Evolutionary conservation across 345 rosid genomes (phyloP), one percentile per base, ranked within the genome.

Genomic region (Gossypium turneri): DNA sequence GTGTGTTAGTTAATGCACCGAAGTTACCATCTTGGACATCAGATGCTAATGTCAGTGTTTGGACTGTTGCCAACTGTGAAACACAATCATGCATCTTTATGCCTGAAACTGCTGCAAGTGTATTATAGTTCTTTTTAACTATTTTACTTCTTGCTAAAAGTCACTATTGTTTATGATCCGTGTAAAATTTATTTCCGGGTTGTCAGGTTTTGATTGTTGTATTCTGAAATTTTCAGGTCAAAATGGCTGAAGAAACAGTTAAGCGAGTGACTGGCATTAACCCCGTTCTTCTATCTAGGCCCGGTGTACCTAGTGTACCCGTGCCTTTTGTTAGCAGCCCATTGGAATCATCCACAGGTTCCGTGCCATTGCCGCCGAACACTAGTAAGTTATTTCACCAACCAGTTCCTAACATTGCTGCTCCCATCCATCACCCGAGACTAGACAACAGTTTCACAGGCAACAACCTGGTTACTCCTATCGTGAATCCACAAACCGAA

Each of bases 241-340:
- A 92, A 88, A 92, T 94, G 98, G 98, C 95, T 10, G 98, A 94
- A 84, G 98, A 94, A 84, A 92, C 94, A 4, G 95, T 94, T 7
- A 94, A 94, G 81, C 84, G 86, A 66, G 90, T 88, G 74, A 91
- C 97, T 7, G 98, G 98, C 77, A 79, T 89, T 81, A 90, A 89
- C 78, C 98, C 98, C 2, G 62, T 10, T 22, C 81, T 86, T 74
- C 84, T 88, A 7, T 84, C 89, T 56, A 82, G 88, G 82, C 78
- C 93, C 34, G 87, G 73, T 61, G 81, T 86, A 76, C 83, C 79
- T 62, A 70, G 51, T 76, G 75, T 68, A 13, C 81, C 80, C 51
- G 79, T 83, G 76, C 89, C 89, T 62, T 83, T 81, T 64, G 72
- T 80, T 65, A 75, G 72, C 76, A 70, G 44, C 64, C 80, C 84